phyloP scores from a whole-genome alignment of 2,329 filamentous ascomycete genomes.

The Coniochaeta sp. region DNA sequence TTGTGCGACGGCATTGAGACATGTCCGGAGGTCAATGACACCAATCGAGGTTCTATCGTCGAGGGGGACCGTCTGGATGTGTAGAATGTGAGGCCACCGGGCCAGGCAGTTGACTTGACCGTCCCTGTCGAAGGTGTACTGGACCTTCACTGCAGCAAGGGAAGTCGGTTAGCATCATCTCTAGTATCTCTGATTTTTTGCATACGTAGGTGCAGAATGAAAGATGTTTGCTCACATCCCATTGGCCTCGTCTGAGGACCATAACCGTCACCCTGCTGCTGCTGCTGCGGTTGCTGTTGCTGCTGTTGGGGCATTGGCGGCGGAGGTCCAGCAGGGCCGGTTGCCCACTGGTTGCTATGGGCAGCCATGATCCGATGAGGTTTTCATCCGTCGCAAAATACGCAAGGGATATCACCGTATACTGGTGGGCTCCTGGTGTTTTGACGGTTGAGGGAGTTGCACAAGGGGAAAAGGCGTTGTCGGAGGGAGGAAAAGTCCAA shows the following conservation, averaged over 20 bases:
- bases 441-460: background rate
- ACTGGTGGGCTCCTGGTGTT: background rate
- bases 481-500: background rate
- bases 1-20: conserved; percentile 71
- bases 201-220: background rate
- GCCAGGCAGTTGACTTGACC: conserved; percentile 86
- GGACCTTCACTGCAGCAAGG: conserved; percentile 69
- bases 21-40: conserved; percentile 78
- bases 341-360: conserved; percentile 13
- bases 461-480: background rate
- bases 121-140: conserved; percentile 91
- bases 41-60: conserved; percentile 79
- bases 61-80: conserved; percentile 72
- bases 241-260: conserved; percentile 23
- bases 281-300: background rate
- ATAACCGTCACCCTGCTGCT: conserved; percentile 15
- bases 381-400: background rate
- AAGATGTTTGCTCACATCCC: conserved; percentile 20
- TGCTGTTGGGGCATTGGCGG: conserved; percentile 9
- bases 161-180: background rate
- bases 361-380: conserved; percentile 9
- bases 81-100: conserved; percentile 70
- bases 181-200: background rate
- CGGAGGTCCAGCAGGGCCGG: conserved; percentile 12
- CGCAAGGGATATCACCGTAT: background rate